Evolutionary conservation across 768 basidiomycete genomes (phyloP), one percentile per base, ranked within the genome.

Genomic region (Clitopilus passeckerianus): DNA sequence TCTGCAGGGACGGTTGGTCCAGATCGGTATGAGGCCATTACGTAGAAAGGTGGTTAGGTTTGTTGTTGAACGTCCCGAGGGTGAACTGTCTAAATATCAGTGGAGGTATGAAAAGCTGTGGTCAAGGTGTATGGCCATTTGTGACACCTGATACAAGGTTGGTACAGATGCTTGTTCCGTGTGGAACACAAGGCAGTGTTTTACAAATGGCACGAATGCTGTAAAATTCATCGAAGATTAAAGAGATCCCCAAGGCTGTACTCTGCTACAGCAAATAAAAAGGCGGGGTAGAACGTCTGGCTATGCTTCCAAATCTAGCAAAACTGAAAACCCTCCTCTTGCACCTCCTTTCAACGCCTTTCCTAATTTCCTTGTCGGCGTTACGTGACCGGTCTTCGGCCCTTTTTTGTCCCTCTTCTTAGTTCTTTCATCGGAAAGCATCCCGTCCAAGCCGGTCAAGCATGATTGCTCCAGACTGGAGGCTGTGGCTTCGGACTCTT

Each of bases 381-480:
- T 4, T 3, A 41, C 46, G 18, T 10, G 22, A 9, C 5, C 46
- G 4, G 12, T 50, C 46, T 10, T 50, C 20, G 5, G 46, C n/a
- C 61, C 53, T 54, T 57, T 67, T 61, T 72, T 85, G 24, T 67
- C 50, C 66, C 79, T 84, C 67, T 79, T 83, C 58, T 65, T 70
- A 9, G 4, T 23, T 30, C 67, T 70, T 59, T 85, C 84, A 52
- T 75, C 77, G 6, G 72, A 73, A 60, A 86, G 86, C 5, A 75
- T 74, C 59, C 79, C 74, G 20, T 71, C 76, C 20, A 90, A 64
- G 0, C 77, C 82, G 20, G 46, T 10, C 22, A 50, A 22, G 20
- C n/a, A 18, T 5, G n/a, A 12, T 18, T 50, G n/a, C 46, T 50
- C 46, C 18, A 50, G 20, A 23, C 3, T 18, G 15, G 22, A 3